phyloP scores from a whole-genome alignment of 169 alveolate genomes.

The Plasmodium knowlesi region DNA sequence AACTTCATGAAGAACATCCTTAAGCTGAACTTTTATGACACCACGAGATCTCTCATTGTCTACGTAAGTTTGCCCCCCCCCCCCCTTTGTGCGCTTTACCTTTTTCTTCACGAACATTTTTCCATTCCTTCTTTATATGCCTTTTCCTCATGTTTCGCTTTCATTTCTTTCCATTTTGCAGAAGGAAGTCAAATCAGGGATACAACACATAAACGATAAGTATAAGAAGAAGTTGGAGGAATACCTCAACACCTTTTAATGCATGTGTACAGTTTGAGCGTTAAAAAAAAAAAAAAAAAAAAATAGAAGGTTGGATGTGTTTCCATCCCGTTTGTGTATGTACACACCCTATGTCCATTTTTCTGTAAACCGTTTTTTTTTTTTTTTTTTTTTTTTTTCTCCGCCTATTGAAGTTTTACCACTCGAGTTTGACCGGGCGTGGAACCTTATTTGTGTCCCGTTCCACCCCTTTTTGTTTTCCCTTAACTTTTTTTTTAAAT shows the following conservation, averaged over 20 bases:
- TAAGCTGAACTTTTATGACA: slow-evolving; percentile 60
- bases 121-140: not conserved
- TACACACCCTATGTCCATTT: not conserved
- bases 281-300: not conserved
- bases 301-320: not conserved
- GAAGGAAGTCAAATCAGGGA: slow-evolving; percentile 55
- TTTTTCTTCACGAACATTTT: not conserved
- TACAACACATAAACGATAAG: slow-evolving; percentile 57
- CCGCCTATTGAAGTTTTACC: not conserved
- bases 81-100: not conserved
- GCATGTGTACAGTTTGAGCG: not conserved
- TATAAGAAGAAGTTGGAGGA: slow-evolving; percentile 46
- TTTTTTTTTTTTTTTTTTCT: not conserved
- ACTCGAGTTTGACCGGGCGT: not conserved
- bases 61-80: slow-evolving; percentile 17
- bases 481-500: not conserved
- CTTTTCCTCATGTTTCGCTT: not conserved
- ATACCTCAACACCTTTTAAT: slow-evolving; percentile 21
- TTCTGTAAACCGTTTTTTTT: not conserved
- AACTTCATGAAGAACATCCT: slow-evolving; percentile 63
- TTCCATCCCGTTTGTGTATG: not conserved
- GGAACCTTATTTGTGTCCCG: not conserved
- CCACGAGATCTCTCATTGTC: slow-evolving; percentile 61
- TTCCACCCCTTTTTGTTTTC: not conserved
- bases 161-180: not conserved